Percentiles rank a stretch among this genome's conserved stretches.
Evolutionary conservation across 1,284 basidiomycete genomes (phyloP).

Genomic region (Neolentinus lepideus): DNA sequence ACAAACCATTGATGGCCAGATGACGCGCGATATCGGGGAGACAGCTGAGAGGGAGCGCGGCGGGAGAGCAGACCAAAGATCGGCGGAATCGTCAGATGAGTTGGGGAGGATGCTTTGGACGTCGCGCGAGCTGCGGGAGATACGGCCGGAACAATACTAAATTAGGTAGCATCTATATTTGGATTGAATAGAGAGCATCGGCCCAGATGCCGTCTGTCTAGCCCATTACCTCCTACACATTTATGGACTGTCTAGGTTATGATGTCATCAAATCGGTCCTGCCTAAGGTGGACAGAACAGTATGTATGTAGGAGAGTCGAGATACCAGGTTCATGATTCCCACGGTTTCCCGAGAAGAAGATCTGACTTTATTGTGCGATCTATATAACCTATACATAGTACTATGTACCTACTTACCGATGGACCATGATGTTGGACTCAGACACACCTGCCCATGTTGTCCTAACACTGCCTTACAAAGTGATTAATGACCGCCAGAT

Average conservation of each 20-base stretch:
- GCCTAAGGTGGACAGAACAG: not conserved
- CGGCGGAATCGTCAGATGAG: not conserved
- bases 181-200: not conserved
- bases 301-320: too few relatives aligned
- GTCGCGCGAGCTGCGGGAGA: not conserved
- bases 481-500: not conserved
- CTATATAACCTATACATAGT: too few relatives aligned
- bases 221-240: not conserved
- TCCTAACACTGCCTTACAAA: not conserved
- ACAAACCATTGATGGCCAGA: not conserved
- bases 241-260: not conserved
- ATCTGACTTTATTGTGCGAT: too few relatives aligned
- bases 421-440: not conserved
- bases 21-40: not conserved
- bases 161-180: not conserved
- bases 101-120: not conserved
- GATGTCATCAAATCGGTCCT: not conserved
- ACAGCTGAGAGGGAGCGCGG: not conserved
- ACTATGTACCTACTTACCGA: too few relatives aligned
- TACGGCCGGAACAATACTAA: not conserved
- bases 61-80: not conserved
- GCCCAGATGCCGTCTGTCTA: not conserved
- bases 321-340: too few relatives aligned
- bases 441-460: not conserved
- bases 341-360: too few relatives aligned